These are phyloP conservation scores for Ottelia alismoides DNA, from an alignment of 106 monocot species.

Conservation along the genomic window DNA sequence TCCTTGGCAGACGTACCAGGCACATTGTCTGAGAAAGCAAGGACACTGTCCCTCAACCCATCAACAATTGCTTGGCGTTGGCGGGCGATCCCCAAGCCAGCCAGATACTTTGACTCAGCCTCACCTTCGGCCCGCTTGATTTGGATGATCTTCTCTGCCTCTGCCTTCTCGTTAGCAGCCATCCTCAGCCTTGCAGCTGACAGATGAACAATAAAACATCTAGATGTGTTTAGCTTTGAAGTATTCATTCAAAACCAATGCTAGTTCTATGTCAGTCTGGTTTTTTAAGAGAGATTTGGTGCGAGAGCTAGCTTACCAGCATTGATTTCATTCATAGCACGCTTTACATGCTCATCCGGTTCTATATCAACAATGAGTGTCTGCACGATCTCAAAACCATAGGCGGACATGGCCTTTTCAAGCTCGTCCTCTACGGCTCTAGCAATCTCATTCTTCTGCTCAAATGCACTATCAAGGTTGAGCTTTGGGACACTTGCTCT, in stretches of 20 bases:
- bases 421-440: conserved; percentile 68
- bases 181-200: conserved; percentile 66
- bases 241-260: background rate
- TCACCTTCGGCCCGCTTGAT: conserved; percentile 82
- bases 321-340: conserved; percentile 91
- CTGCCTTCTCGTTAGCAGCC: conserved; percentile 75
- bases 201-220: background rate
- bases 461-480: conserved; percentile 63
- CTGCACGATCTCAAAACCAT: conserved; percentile 80
- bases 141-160: conserved; percentile 81
- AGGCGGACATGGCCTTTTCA: conserved; percentile 88
- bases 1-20: conserved; percentile 68
- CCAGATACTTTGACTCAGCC: conserved; percentile 79
- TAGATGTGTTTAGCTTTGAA: background rate
- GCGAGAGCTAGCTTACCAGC: conserved; percentile 35
- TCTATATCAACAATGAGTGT: conserved; percentile 79
- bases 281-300: too few relatives aligned
- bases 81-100: conserved; percentile 70
- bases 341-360: conserved; percentile 64
- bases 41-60: conserved; percentile 68
- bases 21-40: conserved; percentile 53
- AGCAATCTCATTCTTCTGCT: conserved; percentile 86
- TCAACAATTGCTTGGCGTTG: conserved; percentile 89
- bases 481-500: conserved; percentile 85
- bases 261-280: too few relatives aligned